Evolutionary conservation across 148 eudicot genomes (phyloP).

Genomic region (Simmondsia chinensis): DNA sequence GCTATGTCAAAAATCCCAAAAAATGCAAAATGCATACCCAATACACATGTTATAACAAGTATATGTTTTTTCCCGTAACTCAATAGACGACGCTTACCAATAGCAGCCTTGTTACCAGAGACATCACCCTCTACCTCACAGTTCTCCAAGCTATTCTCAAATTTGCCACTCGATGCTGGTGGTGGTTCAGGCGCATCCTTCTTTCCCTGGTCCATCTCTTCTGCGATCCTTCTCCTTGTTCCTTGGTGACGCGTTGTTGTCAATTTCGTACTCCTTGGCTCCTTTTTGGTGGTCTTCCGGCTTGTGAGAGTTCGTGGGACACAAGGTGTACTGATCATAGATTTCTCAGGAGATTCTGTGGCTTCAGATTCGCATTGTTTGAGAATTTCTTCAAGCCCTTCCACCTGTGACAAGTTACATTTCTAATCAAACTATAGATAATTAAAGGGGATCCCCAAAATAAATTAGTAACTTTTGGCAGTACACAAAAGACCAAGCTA

Average conservation of each 20-base stretch:
- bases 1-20: no score
- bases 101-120: constrained; percentile 3
- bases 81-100: constrained; percentile 12
- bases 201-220: constrained; percentile 13
- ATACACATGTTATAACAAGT: neutral
- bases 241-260: constrained; percentile 13
- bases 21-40: neutral
- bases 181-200: constrained; percentile 10
- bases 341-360: constrained; percentile 13
- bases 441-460: neutral
- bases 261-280: constrained; percentile 16
- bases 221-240: constrained; percentile 12
- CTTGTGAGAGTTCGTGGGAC: constrained; percentile 17
- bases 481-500: no score
- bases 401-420: constrained; percentile 35
- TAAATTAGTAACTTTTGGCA: neutral
- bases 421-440: neutral
- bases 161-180: constrained; percentile 7
- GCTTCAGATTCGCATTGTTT: constrained; percentile 17
- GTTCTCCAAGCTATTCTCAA: constrained; percentile 9
- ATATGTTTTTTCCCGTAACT: neutral
- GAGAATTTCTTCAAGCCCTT: constrained; percentile 54
- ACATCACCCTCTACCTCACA: constrained; percentile 7
- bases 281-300: constrained; percentile 6
- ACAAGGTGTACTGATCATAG: constrained; percentile 14